Evolutionary conservation across 371 early-diverging fungal genomes (phyloP), one percentile per base, ranked within the genome.

Genomic region (Actinomortierella ambigua): DNA sequence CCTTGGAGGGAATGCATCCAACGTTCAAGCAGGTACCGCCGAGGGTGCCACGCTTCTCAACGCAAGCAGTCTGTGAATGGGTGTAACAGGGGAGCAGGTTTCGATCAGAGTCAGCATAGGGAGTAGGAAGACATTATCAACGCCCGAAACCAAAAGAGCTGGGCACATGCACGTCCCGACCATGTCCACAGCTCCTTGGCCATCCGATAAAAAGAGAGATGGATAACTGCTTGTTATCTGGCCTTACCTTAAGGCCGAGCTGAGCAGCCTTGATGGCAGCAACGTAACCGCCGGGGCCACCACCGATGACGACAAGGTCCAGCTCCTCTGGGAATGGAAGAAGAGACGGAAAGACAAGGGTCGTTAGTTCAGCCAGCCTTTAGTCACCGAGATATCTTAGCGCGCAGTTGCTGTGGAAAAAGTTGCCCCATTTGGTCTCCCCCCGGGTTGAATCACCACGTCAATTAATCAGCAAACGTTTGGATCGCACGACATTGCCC

Each of bases 11-110:
- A 81, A 98, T 98, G 85, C 98, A 98, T 48, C 99, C 99, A 47
- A 98, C 97, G 79, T 98, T 98, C 69, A 98, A 81, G 82, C 99
- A 98, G 43, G 99, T 98, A 59, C 99, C 99, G 71, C 99, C 99
- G 17, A 98, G 87, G 28, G 95, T 63, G 39, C 96, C 98, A 63
- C 99, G 95, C 82, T 93, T 95, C 83, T 98, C 98, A 57, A 98
- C 88, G 79, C 98, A 97, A 24, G 97, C 98, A 43, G 93, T 92
- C 95, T 96, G 85, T n/a, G n/a, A n/a, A n/a, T n/a, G n/a, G n/a
- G n/a, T n/a, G n/a, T n/a, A n/a, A n/a, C n/a, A n/a, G n/a, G n/a
- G n/a, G n/a, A n/a, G n/a, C n/a, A n/a, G n/a, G n/a, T n/a, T n/a
- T n/a, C n/a, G n/a, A n/a, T n/a, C n/a, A n/a, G n/a, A n/a, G n/a